Evolutionary conservation across 2,329 filamentous ascomycete genomes (phyloP).

Genomic region (Teratosphaeria destructans): DNA sequence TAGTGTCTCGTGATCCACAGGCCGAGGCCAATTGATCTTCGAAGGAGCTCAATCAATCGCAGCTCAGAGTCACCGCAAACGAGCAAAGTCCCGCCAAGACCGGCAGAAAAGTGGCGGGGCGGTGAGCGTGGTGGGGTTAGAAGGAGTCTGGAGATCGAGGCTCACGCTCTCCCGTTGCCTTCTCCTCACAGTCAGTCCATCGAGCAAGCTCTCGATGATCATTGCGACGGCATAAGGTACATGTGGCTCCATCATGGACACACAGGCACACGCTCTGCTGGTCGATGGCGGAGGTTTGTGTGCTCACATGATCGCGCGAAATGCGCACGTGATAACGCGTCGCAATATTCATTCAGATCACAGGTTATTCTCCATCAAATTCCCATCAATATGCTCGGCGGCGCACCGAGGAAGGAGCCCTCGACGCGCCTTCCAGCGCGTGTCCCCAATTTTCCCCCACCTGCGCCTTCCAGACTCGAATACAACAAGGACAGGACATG

Average conservation of each 20-base stretch:
- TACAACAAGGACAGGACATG: too few species aligned
- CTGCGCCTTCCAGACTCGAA: not conserved
- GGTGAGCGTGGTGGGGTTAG: not conserved
- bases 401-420: not conserved
- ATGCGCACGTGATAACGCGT: not conserved
- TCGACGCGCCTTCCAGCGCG: not conserved
- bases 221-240: too few species aligned
- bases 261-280: too few species aligned
- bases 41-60: not conserved
- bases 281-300: too few species aligned
- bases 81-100: not conserved
- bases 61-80: not conserved
- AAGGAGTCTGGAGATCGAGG: too few species aligned
- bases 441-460: not conserved
- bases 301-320: too few species aligned
- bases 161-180: not conserved
- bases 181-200: not conserved
- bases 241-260: too few species aligned
- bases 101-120: not conserved
- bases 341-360: not conserved
- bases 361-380: not conserved
- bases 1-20: not conserved
- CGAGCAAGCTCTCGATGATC: too few species aligned
- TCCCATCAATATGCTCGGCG: not conserved
- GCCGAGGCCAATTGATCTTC: not conserved